Evolutionary conservation across 768 basidiomycete species (phyloP), one percentile per base, ranked within the genome.

Genomic region (Boletus subcaerulescens): DNA sequence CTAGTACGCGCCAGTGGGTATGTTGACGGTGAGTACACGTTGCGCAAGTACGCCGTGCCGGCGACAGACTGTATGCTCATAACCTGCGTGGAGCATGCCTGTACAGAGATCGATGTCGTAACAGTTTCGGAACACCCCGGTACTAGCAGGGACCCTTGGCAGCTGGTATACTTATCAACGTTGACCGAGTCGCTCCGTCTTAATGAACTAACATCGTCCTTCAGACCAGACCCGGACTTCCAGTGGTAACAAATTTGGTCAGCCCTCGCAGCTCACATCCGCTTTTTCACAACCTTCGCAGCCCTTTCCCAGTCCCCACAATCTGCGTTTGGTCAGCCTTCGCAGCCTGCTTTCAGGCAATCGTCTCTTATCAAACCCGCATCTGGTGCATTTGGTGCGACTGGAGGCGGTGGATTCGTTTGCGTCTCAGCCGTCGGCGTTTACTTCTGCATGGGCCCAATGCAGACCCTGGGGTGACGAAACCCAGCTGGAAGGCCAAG

Each of bases 81-180:
- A 75, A 77, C 63, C 64, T 85, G 41, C 79, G 81, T 15, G 89
- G 87, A 8, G 62, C 72, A 35, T 90, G 89, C 72, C 80, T 74
- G 61, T 91, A 85, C 60, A 88, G 89, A 4, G 71, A 76, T 47
- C 71, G 69, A 35, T 91, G 89, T 66, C 77, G 80, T 59, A 83
- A 87, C 60, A n/a, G n/a, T n/a, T n/a, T n/a, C n/a, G n/a, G 85
- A 88, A 58, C 88, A 89, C 65, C 84, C 79, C 33, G 61, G 48
- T 48, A 56, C 79, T 51, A 32, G n/a, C 62, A 48, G 54, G 58
- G 54, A 73, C 67, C 9, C 85, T 84, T 68, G 78, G 79, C 45
- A 80, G 84, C 86, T 57, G 60, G 82, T 79, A 65, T n/a, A n/a
- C n/a, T n/a, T 55, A 59, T 52, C 33, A 33, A 14, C n/a, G n/a